phyloP scores from a whole-genome alignment of 2,329 filamentous ascomycete genomes.

The Diaporthe citriasiana region DNA sequence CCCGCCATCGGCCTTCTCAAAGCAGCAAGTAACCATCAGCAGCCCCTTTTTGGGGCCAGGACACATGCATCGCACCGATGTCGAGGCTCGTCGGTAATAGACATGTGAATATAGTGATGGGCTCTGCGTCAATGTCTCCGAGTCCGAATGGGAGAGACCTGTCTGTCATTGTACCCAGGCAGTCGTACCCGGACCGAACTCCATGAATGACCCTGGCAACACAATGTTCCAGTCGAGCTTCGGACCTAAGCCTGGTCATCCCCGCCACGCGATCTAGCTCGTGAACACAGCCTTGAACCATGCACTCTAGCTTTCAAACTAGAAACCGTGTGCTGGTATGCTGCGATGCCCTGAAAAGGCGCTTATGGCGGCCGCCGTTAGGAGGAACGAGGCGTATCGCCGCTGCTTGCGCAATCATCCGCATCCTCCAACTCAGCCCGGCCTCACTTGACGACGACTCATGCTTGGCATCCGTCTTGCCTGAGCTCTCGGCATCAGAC shows the following conservation, averaged over 20 bases:
- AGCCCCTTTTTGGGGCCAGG: constrained; percentile 23
- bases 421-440: constrained; percentile 20
- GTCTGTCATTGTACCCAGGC: background rate
- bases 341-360: background rate
- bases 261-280: constrained; percentile 3
- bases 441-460: constrained; percentile 6
- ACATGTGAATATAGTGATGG: background rate
- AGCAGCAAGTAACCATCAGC: constrained; percentile 24
- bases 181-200: background rate
- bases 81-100: background rate
- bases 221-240: constrained; percentile 10
- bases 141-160: background rate
- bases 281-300: constrained; percentile 8
- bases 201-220: background rate
- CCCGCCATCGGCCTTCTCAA: constrained; percentile 35
- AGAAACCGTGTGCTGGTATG: background rate
- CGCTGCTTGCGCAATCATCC: constrained; percentile 42
- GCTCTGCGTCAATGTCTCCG: background rate
- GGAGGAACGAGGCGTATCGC: constrained; percentile 27
- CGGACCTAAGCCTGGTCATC: constrained; percentile 4
- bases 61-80: background rate
- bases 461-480: constrained; percentile 36
- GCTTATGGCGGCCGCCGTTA: constrained; percentile 9
- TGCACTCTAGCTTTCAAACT: background rate
- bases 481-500: constrained; percentile 10